Conservation (phyloP, 2,329 filamentous ascomycete species). For the Cladorrhinum sp. region DNA sequence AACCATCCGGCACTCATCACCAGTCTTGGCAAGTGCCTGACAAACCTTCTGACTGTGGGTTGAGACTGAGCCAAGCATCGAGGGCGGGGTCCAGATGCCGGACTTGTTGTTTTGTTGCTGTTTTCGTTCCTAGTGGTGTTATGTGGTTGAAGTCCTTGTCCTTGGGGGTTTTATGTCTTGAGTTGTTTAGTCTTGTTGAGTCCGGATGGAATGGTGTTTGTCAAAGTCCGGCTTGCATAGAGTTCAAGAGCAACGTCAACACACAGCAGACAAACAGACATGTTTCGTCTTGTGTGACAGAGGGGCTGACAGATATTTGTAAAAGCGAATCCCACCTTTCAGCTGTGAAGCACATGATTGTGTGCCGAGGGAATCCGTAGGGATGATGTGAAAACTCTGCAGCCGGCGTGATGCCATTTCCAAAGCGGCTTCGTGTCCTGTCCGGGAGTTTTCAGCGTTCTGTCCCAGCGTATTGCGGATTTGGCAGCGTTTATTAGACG, state of each 20-base stretch:
- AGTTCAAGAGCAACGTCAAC: neutral
- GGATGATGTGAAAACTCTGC: constrained; percentile 1
- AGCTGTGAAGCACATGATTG: neutral
- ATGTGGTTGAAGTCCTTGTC: neutral
- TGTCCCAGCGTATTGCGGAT: neutral
- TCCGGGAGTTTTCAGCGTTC: neutral
- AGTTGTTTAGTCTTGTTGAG: neutral
- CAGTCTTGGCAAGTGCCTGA: constrained; percentile 6
- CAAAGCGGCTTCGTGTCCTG: neutral
- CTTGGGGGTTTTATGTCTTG: neutral
- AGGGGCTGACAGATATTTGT: neutral
- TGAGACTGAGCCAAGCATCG: constrained; percentile 6
- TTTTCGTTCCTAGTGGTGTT: neutral
- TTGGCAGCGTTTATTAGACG: neutral
- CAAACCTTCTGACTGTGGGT: neutral
- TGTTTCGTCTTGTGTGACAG: neutral
- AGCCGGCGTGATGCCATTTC: constrained; percentile 4
- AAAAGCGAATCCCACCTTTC: neutral
- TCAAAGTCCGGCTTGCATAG: neutral
- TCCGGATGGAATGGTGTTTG: neutral
- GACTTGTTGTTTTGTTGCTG: neutral
- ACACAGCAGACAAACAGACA: neutral
- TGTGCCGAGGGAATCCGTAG: neutral
- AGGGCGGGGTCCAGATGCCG: neutral
- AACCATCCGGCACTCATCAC: neutral